A percentile compares a stretch with the other conserved stretches of the same genome.
These are phyloP conservation scores for Wakefieldia striispora DNA, from an alignment of 768 basidiomycete genomes.

Conservation along the genomic window DNA sequence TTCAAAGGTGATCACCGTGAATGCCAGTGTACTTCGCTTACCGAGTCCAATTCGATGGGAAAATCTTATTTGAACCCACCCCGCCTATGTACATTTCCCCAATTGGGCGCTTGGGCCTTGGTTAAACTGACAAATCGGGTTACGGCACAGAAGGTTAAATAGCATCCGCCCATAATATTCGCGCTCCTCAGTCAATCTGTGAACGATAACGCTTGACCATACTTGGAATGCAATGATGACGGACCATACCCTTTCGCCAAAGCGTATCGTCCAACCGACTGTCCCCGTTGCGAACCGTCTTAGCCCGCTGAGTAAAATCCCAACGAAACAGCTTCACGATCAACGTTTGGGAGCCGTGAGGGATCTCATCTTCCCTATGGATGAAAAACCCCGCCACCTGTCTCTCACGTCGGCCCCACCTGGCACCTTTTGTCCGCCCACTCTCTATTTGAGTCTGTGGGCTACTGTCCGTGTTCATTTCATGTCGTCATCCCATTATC, in stretches of 20 bases:
- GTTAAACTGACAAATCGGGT: background rate
- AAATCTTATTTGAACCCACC: background rate
- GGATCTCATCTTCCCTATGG: slow-evolving; percentile 10
- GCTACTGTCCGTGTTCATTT: background rate
- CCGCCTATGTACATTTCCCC: too few relatives aligned
- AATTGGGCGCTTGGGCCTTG: too few relatives aligned
- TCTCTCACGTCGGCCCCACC: background rate
- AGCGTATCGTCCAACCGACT: too few relatives aligned
- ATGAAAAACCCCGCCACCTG: slow-evolving; percentile 10
- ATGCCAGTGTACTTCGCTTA: too few relatives aligned
- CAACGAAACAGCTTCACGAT: slow-evolving; percentile 18
- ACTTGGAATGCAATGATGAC: too few relatives aligned
- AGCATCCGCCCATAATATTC: background rate
- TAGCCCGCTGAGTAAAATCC: background rate
- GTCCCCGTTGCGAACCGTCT: too few relatives aligned
- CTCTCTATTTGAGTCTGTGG: slow-evolving; percentile 14
- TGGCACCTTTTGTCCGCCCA: background rate
- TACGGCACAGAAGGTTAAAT: too few relatives aligned
- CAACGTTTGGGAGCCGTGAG: slow-evolving; percentile 13
- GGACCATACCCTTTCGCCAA: too few relatives aligned
- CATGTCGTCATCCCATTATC: slow-evolving; percentile 2
- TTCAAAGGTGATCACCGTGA: too few relatives aligned
- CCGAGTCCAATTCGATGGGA: too few relatives aligned
- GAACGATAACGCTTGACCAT: too few relatives aligned
- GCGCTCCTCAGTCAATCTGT: background rate